These are phyloP conservation scores for Acanthamoeba sp. DNA, from an alignment of 208 protist species.

Conservation along the genomic window DNA sequence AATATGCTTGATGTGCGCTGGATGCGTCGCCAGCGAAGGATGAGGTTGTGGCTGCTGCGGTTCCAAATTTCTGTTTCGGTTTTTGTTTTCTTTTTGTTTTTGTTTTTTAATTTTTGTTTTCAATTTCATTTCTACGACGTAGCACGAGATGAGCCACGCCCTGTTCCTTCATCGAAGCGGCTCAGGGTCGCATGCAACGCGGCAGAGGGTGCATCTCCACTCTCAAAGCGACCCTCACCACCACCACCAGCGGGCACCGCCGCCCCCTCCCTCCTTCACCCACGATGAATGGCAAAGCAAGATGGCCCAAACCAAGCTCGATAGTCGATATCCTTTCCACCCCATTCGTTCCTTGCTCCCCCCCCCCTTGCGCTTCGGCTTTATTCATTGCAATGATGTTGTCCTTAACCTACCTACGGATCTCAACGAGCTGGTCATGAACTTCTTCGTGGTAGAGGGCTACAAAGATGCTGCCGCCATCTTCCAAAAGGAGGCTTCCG, in stretches of 20 bases:
- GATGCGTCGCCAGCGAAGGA: not conserved
- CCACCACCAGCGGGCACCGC: not conserved
- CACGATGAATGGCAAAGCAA: not conserved
- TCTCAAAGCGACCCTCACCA: not conserved
- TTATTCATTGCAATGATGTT: not conserved
- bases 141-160: not conserved
- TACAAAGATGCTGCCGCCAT: conserved; percentile 91
- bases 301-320: conserved; percentile 11
- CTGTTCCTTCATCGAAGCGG: not conserved
- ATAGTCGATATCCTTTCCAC: not conserved
- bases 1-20: too few relatives aligned
- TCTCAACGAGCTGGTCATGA: conserved; percentile 90
- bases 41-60: not conserved
- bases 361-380: not conserved
- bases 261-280: conserved; percentile 1
- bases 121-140: not conserved
- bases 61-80: not conserved
- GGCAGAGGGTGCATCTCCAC: not conserved
- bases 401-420: conserved; percentile 54
- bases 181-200: not conserved
- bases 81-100: not conserved
- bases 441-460: conserved; percentile 92
- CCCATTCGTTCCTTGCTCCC: not conserved
- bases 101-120: not conserved
- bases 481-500: conserved; percentile 89